phyloP scores from a whole-genome alignment of 192 early-diverging fungal genomes.

The Linnemannia zychae region DNA sequence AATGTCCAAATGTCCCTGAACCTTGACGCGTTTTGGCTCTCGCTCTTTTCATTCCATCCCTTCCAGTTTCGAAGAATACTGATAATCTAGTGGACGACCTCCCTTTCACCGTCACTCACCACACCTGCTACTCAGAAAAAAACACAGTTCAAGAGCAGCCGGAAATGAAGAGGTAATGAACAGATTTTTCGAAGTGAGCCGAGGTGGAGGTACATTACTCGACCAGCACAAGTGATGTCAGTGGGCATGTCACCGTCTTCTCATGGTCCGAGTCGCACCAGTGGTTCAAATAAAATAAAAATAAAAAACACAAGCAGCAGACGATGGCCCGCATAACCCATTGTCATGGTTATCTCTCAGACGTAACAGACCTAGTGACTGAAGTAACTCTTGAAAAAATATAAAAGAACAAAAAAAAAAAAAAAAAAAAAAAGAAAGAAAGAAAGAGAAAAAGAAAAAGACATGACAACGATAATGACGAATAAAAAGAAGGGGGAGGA shows the following conservation, averaged over 20 bases:
- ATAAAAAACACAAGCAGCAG: too few relatives aligned
- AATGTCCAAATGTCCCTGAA: neutral
- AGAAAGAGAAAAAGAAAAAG: conserved; percentile 11
- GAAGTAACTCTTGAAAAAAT: too few relatives aligned
- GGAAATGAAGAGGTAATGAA: neutral
- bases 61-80: conserved; percentile 11
- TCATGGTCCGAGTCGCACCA: too few relatives aligned
- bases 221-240: neutral
- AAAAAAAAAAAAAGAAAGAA: neutral
- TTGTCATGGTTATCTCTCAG: too few relatives aligned
- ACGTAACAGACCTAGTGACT: too few relatives aligned
- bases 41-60: neutral
- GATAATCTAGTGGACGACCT: conserved; percentile 26
- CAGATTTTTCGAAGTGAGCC: neutral
- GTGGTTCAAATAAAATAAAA: too few relatives aligned
- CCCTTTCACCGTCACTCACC: neutral
- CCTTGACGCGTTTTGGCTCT: conserved; percentile 12
- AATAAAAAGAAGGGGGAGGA: neutral
- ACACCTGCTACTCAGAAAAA: neutral
- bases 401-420: too few relatives aligned
- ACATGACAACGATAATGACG: neutral
- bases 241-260: neutral
- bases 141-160: neutral
- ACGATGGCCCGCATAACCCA: too few relatives aligned
- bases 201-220: neutral